Evolutionary conservation across 1,284 basidiomycete genomes (phyloP), one percentile per base, ranked within the genome.

Genomic region (Ustilago shanxiensis): DNA sequence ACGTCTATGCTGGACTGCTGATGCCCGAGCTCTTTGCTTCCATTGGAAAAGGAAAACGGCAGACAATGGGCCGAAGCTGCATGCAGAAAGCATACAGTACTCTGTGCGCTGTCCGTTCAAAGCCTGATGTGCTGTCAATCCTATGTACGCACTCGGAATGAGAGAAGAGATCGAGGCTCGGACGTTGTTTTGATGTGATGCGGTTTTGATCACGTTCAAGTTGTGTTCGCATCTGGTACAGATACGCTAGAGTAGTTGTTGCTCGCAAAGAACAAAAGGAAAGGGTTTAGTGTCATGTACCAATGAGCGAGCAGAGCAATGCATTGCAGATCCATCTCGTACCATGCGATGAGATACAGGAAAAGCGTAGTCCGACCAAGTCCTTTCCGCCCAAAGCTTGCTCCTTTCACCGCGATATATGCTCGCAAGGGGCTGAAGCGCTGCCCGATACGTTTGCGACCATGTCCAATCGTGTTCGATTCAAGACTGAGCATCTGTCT

Each of bases 401-500:
- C 31, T 33, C 31, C 31, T 33, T 33, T 11, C 31, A 33, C 31
- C 31, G n/a, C n/a, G n/a, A 11, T 33, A 7, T 11, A 33, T 11
- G 31, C 11, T 33, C 31, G 5, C 31, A 11, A 33, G 11, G 5
- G 11, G 31, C 22, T 45, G 8, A n/a, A 11, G 5, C 44, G 22
- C 10, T 22, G 44, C 44, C 22, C 44, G 5, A 20, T 4, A 20
- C 8, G 49, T n/a, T 31, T 28, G 26, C 26, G 49, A 51, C 49
- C 49, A 51, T 51, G 49, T 37, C 37, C 37, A 14, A 18, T 53
- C 31, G n/a, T n/a, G n/a, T n/a, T n/a, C n/a, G n/a, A n/a, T n/a
- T n/a, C n/a, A n/a, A n/a, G n/a, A n/a, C n/a, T n/a, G n/a, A n/a
- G n/a, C n/a, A n/a, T n/a, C n/a, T n/a, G n/a, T n/a, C n/a, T n/a